Percentiles rank a stretch among this genome's conserved stretches.
Conservation (phyloP, 345 rosid species). For the Lepidium sativum region DNA sequence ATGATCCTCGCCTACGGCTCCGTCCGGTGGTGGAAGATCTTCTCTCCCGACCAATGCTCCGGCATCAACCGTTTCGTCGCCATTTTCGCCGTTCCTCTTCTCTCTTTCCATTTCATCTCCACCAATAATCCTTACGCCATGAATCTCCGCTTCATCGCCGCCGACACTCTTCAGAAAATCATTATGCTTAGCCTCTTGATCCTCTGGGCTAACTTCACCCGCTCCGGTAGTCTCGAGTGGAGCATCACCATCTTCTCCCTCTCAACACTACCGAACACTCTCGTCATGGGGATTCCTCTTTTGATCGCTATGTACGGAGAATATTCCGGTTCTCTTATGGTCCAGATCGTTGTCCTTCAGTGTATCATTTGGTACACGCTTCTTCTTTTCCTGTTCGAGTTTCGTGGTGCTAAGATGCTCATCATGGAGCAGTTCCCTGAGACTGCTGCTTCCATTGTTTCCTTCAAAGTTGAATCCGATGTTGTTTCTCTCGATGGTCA, state of each 20-base stretch:
- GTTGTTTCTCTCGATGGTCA: conserved; percentile 79
- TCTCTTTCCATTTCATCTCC: conserved; percentile 95
- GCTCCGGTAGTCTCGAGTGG: conserved; percentile 81
- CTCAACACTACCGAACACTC: conserved; percentile 88
- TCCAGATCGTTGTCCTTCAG: conserved; percentile 89
- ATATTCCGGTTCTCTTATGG: conserved; percentile 79
- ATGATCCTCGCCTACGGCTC: conserved; percentile 97
- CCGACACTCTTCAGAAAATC: conserved; percentile 82
- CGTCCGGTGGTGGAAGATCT: conserved; percentile 97
- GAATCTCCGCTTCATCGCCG: conserved; percentile 90
- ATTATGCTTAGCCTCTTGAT: conserved; percentile 51
- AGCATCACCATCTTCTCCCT: conserved; percentile 86
- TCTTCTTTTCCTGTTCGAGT: conserved; percentile 81
- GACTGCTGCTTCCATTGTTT: conserved; percentile 84
- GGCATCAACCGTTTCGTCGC: conserved; percentile 97
- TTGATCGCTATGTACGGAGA: conserved; percentile 86
- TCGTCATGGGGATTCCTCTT: conserved; percentile 96
- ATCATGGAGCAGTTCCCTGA: conserved; percentile 97
- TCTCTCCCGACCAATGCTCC: conserved; percentile 92
- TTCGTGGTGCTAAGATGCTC: conserved; percentile 84
- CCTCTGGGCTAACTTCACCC: conserved; percentile 57
- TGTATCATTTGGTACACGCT: conserved; percentile 97
- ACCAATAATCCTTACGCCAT: conserved; percentile 72
- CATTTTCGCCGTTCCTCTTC: conserved; percentile 85
- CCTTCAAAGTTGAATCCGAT: conserved; percentile 87